These are phyloP conservation scores for Phytophthora uliginosa DNA, from an alignment of 352 stramenopile genomes.

Conservation along the genomic window DNA sequence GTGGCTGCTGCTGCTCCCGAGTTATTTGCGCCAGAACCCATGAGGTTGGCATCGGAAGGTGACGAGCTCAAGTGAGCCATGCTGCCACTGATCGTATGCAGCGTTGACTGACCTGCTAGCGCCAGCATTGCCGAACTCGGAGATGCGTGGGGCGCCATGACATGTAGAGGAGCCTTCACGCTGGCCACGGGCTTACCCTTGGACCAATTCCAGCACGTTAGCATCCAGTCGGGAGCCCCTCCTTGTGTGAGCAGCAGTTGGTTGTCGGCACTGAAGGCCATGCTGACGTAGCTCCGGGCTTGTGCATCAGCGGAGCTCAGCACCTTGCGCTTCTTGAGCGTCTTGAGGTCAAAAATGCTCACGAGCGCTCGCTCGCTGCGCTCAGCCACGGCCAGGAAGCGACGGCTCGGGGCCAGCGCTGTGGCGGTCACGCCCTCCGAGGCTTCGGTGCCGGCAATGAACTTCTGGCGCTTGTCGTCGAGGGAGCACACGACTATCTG, in stretches of 20 bases:
- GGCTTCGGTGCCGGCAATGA: slow-evolving; percentile 84
- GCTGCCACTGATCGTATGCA: slow-evolving; percentile 28
- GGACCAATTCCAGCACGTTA: slow-evolving; percentile 95
- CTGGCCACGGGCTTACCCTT: slow-evolving; percentile 90
- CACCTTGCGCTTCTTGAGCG: slow-evolving; percentile 93
- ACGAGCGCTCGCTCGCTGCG: slow-evolving; percentile 77
- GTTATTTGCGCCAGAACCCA: slow-evolving; percentile 19
- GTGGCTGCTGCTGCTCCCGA: slow-evolving; percentile 1
- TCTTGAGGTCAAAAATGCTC: slow-evolving; percentile 92
- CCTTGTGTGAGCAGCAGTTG: slow-evolving; percentile 93
- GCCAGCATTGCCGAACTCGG: slow-evolving; percentile 60
- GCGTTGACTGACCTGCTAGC: slow-evolving; percentile 35
- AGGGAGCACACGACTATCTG: slow-evolving; percentile 89
- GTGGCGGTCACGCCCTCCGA: slow-evolving; percentile 78
- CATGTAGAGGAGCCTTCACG: slow-evolving; percentile 77
- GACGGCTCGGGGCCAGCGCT: slow-evolving; percentile 73
- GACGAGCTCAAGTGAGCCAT: slow-evolving; percentile 37
- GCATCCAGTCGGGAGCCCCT: slow-evolving; percentile 86
- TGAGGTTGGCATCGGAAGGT: slow-evolving; percentile 35
- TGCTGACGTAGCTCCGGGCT: slow-evolving; percentile 74
- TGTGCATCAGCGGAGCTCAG: slow-evolving; percentile 77
- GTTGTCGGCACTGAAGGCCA: slow-evolving; percentile 93
- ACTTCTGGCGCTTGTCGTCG: slow-evolving; percentile 94
- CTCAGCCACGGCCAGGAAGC: slow-evolving; percentile 85
- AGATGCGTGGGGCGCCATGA: slow-evolving; percentile 51